A percentile compares a stretch with the other conserved stretches of the same genome.
Evolutionary conservation across 23 red algal genomes (phyloP).

Genomic region (Agarophyton chilense): DNA sequence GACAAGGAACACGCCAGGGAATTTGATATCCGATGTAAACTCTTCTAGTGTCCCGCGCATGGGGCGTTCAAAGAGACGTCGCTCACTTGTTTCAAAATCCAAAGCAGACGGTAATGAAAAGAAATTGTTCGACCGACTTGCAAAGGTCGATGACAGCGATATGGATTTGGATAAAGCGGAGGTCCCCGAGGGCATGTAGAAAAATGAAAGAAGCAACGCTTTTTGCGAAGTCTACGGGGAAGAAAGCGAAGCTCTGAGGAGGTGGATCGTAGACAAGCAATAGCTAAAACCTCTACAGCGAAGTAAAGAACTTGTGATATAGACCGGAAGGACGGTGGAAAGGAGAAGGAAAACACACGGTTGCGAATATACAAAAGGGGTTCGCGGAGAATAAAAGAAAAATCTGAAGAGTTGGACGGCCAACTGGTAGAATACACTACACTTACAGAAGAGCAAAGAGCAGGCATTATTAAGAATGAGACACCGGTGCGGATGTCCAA

Average conservation of each 20-base stretch:
- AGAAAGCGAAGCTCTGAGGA: not conserved
- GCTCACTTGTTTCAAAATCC: not conserved
- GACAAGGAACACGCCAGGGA: constrained; percentile 12
- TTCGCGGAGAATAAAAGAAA: not conserved
- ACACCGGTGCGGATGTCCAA: not conserved
- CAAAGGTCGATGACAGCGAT: not conserved
- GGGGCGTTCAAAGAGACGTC: not conserved
- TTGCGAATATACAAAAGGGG: constrained; percentile 9
- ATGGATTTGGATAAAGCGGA: not conserved
- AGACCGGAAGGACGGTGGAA: not conserved
- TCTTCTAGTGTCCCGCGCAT: not conserved
- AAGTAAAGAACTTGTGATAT: not conserved
- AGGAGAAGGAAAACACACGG: not conserved
- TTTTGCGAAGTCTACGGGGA: not conserved
- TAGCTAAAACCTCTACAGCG: not conserved
- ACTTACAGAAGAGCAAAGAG: too few relatives aligned
- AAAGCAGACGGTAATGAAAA: not conserved
- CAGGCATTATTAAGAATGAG: not conserved
- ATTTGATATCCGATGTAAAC: not conserved
- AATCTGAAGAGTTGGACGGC: not conserved
- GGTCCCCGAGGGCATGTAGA: not conserved
- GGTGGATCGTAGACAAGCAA: not conserved
- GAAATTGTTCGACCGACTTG: not conserved
- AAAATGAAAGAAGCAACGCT: not conserved
- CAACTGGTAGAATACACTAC: not conserved